Evolutionary conservation across 2,329 filamentous ascomycete species (phyloP).

Genomic region (Metarhizium brunneum): DNA sequence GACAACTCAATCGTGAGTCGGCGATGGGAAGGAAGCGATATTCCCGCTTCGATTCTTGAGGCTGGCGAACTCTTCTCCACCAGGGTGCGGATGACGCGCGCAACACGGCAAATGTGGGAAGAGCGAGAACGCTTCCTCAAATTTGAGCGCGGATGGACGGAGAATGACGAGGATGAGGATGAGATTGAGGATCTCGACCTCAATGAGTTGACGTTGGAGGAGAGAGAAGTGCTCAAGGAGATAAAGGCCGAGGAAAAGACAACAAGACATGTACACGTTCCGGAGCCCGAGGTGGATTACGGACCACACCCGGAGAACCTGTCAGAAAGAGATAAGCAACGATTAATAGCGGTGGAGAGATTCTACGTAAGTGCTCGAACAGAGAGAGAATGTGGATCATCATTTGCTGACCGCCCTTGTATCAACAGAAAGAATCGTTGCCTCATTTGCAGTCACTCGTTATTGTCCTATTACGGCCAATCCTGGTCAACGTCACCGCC

Average conservation of each 20-base stretch:
- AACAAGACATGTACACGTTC: conserved; percentile 8
- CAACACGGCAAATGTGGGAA: conserved; percentile 89
- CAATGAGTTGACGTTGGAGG: conserved; percentile 31
- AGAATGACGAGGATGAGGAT: conserved; percentile 31
- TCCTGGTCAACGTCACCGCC: conserved; percentile 81
- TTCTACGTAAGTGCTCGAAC: conserved; percentile 63
- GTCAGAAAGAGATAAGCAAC: conserved; percentile 47
- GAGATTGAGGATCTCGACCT: conserved; percentile 40
- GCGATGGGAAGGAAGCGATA: conserved; percentile 87
- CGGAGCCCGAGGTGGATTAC: conserved; percentile 24
- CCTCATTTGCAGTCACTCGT: conserved; percentile 87
- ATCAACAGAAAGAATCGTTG: conserved; percentile 56
- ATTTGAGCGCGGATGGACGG: conserved; percentile 83
- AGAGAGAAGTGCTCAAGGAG: conserved; percentile 32
- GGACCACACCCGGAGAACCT: conserved; percentile 40
- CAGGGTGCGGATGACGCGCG: conserved; percentile 82
- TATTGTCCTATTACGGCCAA: conserved; percentile 83
- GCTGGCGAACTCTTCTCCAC: conserved; percentile 86
- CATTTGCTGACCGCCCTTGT: not conserved
- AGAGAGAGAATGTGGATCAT: not conserved
- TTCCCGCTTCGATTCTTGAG: conserved; percentile 90
- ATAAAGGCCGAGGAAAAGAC: conserved; percentile 26
- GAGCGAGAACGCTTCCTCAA: conserved; percentile 86
- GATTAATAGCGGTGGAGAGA: conserved; percentile 64
- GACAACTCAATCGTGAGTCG: conserved; percentile 74